Evolutionary conservation across 306 rosid species (phyloP).

Genomic region (Glycyrrhiza uralensis): DNA sequence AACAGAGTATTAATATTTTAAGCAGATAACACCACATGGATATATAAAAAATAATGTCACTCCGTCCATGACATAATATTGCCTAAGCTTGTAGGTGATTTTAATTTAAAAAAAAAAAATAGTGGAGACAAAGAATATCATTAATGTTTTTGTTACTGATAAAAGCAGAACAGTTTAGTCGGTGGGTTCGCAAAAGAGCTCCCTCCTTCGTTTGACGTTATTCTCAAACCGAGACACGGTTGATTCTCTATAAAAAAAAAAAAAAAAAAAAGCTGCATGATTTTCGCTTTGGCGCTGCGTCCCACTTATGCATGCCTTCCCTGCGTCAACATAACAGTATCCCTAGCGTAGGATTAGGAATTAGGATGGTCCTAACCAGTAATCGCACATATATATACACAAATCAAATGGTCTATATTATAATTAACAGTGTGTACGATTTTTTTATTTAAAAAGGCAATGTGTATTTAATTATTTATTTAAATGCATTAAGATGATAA

Average conservation of each 20-base stretch:
- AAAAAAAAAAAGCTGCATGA: conserved; percentile 20
- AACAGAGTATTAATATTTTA: neutral
- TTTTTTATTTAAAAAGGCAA: too few species aligned
- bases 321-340: conserved; percentile 13
- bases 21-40: neutral
- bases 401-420: neutral
- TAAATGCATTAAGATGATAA: neutral
- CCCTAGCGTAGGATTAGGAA: neutral
- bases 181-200: conserved; percentile 16
- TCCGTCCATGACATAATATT: neutral
- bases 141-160: conserved; percentile 7
- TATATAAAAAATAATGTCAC: neutral
- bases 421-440: too few species aligned
- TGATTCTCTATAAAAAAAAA: too few species aligned
- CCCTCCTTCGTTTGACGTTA: neutral
- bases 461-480: too few species aligned
- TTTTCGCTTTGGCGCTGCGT: conserved; percentile 16
- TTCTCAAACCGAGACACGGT: conserved; percentile 4
- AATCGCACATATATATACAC: neutral
- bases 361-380: conserved; percentile 36
- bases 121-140: neutral
- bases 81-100: neutral
- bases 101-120: too few species aligned
- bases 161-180: conserved; percentile 5
- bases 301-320: conserved; percentile 11